These are phyloP conservation scores for Helichrysum umbraculigerum DNA, from an alignment of 129 eudicot genomes.

Conservation along the genomic window DNA sequence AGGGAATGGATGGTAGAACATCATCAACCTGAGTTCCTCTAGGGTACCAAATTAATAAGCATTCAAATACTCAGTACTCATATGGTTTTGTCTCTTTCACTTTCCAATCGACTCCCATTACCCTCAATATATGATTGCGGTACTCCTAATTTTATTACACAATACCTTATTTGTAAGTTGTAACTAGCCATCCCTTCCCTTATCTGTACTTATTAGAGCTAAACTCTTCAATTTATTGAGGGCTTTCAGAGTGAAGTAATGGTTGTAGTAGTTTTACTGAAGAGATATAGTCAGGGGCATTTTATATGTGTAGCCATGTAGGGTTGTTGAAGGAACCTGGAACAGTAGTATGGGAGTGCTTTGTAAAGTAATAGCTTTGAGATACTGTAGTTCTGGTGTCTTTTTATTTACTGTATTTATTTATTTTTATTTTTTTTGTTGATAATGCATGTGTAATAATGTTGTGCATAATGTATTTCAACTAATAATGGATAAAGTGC, in stretches of 20 bases:
- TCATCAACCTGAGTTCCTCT: neutral
- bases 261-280: neutral
- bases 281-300: constrained; percentile 7
- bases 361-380: neutral
- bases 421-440: neutral
- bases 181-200: constrained; percentile 6
- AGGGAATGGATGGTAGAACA: constrained; percentile 17
- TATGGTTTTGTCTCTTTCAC: constrained; percentile 12
- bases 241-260: constrained; percentile 6
- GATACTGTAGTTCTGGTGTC: neutral
- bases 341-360: neutral
- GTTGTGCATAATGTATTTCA: neutral
- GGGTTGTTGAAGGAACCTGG: neutral
- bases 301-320: neutral
- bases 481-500: constrained; percentile 43
- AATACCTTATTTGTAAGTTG: neutral
- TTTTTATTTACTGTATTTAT: too few species aligned
- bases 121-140: constrained; percentile 4
- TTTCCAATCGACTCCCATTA: neutral
- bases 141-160: neutral
- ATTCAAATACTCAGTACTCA: neutral
- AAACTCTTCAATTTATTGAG: neutral
- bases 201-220: neutral
- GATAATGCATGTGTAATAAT: constrained; percentile 15
- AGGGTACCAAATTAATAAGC: constrained; percentile 4